Percentiles rank a stretch among this genome's conserved stretches.
phyloP scores from a whole-genome alignment of 495 filamentous ascomycete genomes.

The Talaromyces stipitatus region DNA sequence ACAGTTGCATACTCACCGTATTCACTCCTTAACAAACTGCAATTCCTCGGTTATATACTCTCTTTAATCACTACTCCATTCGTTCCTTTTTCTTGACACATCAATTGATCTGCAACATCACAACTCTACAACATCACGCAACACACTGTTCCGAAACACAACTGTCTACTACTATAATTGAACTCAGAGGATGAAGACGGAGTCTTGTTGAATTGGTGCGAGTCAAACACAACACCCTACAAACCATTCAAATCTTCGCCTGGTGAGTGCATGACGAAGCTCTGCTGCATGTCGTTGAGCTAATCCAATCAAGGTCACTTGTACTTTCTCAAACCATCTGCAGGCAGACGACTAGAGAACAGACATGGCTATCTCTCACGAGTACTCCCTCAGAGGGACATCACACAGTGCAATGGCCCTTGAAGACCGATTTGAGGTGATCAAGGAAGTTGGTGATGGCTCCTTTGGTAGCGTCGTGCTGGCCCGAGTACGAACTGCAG shows the following conservation, averaged over 20 bases:
- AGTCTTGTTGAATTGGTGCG: constrained; percentile 2
- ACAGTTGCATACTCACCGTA: neutral
- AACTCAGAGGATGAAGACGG: constrained; percentile 1
- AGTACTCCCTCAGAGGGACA: constrained; percentile 50
- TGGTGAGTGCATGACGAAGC: constrained; percentile 8
- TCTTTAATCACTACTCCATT: constrained; percentile 1
- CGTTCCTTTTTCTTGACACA: neutral
- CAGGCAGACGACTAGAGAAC: constrained; percentile 34
- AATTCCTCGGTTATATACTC: neutral
- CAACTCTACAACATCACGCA: too few species aligned
- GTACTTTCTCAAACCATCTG: constrained; percentile 28
- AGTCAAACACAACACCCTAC: neutral
- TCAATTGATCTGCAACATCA: neutral
- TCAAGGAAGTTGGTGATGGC: constrained; percentile 98
- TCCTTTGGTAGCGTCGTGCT: constrained; percentile 96
- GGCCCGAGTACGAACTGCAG: constrained; percentile 82
- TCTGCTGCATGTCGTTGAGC: neutral
- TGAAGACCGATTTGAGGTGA: constrained; percentile 87
- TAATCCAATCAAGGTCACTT: neutral
- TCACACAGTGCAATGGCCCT: constrained; percentile 45
- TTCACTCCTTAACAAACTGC: constrained; percentile 1
- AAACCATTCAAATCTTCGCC: constrained; percentile 4
- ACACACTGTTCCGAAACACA: too few species aligned
- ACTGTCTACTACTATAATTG: neutral
- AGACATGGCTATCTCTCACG: constrained; percentile 64